Evolutionary conservation across 2,329 filamentous ascomycete species (phyloP).

Genomic region (Colletotrichum lentis): DNA sequence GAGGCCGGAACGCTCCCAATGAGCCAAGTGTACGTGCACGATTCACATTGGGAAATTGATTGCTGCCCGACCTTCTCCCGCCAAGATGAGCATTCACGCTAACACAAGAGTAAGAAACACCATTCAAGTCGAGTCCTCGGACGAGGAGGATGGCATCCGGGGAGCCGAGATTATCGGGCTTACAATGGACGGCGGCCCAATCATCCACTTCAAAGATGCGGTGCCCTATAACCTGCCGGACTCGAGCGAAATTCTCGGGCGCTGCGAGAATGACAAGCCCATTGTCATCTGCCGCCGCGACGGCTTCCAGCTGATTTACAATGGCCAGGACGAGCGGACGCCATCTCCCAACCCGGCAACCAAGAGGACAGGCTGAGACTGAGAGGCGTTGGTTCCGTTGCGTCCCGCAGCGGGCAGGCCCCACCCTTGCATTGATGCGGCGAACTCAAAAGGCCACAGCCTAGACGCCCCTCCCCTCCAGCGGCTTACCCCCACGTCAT

Average conservation of each 20-base stretch:
- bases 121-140: slow-evolving; percentile 43
- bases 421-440: slow-evolving; percentile 36
- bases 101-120: slow-evolving; percentile 47
- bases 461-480: slow-evolving; percentile 19
- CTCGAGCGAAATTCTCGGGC: slow-evolving; percentile 50
- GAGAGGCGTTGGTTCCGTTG: slow-evolving; percentile 20
- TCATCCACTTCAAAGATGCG: slow-evolving; percentile 54
- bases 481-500: slow-evolving; percentile 31
- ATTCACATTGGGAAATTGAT: slow-evolving; percentile 12
- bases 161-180: slow-evolving; percentile 54
- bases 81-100: slow-evolving; percentile 37
- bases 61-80: slow-evolving; percentile 34
- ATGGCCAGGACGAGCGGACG: slow-evolving; percentile 26
- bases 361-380: slow-evolving; percentile 24
- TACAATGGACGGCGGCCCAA: slow-evolving; percentile 56
- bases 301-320: slow-evolving; percentile 46
- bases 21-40: slow-evolving; percentile 54
- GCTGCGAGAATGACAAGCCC: slow-evolving; percentile 47
- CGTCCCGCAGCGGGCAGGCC: slow-evolving; percentile 29
- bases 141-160: slow-evolving; percentile 44
- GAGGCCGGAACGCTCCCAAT: slow-evolving; percentile 47
- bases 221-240: slow-evolving; percentile 45
- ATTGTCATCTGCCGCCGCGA: slow-evolving; percentile 52
- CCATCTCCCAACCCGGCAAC: slow-evolving; percentile 31
- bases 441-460: slow-evolving; percentile 31